Base-by-base conservation (phyloP, 2,329 filamentous ascomycete species). In the Pseudogymnoascus sp. region DNA sequence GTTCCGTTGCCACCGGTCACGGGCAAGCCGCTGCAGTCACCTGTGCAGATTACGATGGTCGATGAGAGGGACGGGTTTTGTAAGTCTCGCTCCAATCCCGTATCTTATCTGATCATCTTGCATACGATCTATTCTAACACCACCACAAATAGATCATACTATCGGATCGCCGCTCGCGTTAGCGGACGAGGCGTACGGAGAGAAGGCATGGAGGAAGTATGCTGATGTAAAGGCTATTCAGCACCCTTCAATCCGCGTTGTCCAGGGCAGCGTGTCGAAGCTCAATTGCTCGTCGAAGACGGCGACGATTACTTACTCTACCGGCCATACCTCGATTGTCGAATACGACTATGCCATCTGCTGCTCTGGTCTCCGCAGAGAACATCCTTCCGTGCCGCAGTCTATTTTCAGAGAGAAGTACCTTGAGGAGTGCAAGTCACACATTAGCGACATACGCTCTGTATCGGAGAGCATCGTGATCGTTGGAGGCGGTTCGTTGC, bases 61-160 rank as follows among this genome's bases (percentile, higher is more conserved):
- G 89, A 93, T 69, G 88, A 92, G 74, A 79, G 88, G n/a, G 89
- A 93, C 78, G 90, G 90, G n/a, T 92, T 86, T 73, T 92, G 89
- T 92, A 78, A 69, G 87, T 75, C 33, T 31, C 59, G 16, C 14
- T 14, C 38, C 14, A 12, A 12, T 31, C 38, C 12, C 6, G 33
- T 61, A 61, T 28, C 38, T 56, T 33, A 56, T 56, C 50, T 56
- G 50, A 56, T 56, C 8, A 56, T 56, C 50, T 56, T 56, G n/a
- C 14, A 24, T 22, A 16, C 19, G 11, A 19, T 6, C 59, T 26
- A 35, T 28, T 12, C 35, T 46, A 64, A 28, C 14, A 43, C n/a
- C 12, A 33, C 59, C 60, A 59, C 40, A 63, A 62, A 33, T 64
- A 91, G 89, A 86, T 74, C 90, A 93, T 73, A 74, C 90, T 26